A percentile compares a stretch with the other conserved stretches of the same genome.
phyloP scores from a whole-genome alignment of 495 filamentous ascomycete species.

The Hypomontagnella submonticulosa region DNA sequence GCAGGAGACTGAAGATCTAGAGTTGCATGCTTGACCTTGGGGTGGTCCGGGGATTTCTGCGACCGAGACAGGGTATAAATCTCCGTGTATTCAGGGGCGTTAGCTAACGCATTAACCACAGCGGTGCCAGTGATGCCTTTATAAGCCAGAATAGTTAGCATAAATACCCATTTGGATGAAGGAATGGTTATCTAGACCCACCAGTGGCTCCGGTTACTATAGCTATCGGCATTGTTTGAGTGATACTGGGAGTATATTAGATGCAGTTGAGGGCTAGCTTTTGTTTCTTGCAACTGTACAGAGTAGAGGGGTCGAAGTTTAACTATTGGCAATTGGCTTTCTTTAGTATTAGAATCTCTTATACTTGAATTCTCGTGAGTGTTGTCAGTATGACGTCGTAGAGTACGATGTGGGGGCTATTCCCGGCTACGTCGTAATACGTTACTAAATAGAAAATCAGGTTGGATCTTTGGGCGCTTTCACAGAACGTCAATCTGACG shows the following conservation, averaged over 20 bases:
- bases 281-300: too few relatives aligned
- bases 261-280: too few relatives aligned
- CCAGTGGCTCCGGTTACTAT: constrained; percentile 26
- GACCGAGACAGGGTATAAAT: constrained; percentile 61
- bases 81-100: constrained; percentile 52
- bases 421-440: too few relatives aligned
- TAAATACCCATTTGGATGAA: neutral
- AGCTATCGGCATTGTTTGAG: constrained; percentile 10
- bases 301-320: too few relatives aligned
- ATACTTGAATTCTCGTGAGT: too few relatives aligned
- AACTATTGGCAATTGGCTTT: too few relatives aligned
- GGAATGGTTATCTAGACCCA: neutral
- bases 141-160: constrained; percentile 5
- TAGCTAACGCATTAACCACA: constrained; percentile 56
- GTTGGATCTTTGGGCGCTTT: too few relatives aligned
- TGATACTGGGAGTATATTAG: neutral
- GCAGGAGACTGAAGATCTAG: constrained; percentile 58
- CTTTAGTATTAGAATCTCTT: too few relatives aligned
- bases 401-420: too few relatives aligned
- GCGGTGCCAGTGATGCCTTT: constrained; percentile 61
- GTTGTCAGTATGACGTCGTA: constrained; percentile 12
- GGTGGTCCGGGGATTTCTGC: constrained; percentile 52
- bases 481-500: too few relatives aligned
- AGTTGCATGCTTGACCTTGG: constrained; percentile 57
- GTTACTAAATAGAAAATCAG: too few relatives aligned